Base-by-base conservation (phyloP, 345 rosid genomes). In the Eucalyptus fibrosa region DNA sequence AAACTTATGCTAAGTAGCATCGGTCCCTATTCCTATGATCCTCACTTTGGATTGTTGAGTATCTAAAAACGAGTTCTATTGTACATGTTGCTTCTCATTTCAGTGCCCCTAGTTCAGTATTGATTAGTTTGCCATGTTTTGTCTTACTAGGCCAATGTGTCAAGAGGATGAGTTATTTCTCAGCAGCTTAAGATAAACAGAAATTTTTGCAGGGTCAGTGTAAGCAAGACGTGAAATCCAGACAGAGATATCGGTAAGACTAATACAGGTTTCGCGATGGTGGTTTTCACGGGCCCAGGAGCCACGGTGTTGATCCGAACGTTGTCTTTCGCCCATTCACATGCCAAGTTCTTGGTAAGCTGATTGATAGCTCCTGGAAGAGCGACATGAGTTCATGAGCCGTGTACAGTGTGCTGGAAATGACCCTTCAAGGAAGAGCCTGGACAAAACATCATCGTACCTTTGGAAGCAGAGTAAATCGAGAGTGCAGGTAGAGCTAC, bases 281-380 rank as follows among this genome's bases (percentile, higher is more conserved):
- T 49, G 89, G 96, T 92, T 81, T 53, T 92, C 81, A 88, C 93
- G 7, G 87, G 87, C 92, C 93, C 91, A 1, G 94, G 95, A 49
- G 94, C 94, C 53, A 94, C 94, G 5, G 90, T 34, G 88, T 93
- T 94, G 49, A 72, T 55, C 23, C 95, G 91, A 88, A 94, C 92
- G 32, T 92, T 90, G 93, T 93, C 95, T 67, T 92, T 91, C 8
- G 94, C 94, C 96, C 96, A 93, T 90, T 93, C 94, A 72, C 92
- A 92, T 53, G 96, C 96, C 90, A 94, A 91, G 90, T 91, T 92
- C 90, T 87, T 93, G 18, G 94, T 90, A 5, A 94, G 88, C 89
- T 93, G 95, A 89, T 93, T 93, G 16, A 92, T 90, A 21, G 94
- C 96, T 53, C 93, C 94, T 92, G 91, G 47, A 69, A 7, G 56